A percentile compares a stretch with the other conserved stretches of the same genome.
These are phyloP conservation scores for Kwoniella europaea DNA, from an alignment of 768 basidiomycete genomes.

Conservation along the genomic window DNA sequence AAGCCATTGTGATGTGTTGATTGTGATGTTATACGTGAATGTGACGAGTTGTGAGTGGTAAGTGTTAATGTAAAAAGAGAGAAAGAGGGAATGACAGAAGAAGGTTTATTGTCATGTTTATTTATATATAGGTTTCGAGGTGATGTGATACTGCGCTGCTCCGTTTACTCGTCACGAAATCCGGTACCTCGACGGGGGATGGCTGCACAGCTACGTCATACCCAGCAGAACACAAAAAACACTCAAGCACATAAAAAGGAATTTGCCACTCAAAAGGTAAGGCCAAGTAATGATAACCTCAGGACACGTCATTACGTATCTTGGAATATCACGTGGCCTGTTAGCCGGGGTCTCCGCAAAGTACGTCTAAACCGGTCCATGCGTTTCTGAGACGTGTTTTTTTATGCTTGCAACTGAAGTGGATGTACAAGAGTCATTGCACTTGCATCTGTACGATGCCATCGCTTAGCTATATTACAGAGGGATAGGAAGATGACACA, in stretches of 20 bases:
- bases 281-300: background rate
- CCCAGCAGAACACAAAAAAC: background rate
- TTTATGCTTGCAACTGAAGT: background rate
- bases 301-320: slow-evolving; percentile 2
- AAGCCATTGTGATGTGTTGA: slow-evolving; percentile 39
- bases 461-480: background rate
- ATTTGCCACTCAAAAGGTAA: background rate
- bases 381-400: slow-evolving; percentile 10
- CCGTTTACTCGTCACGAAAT: background rate
- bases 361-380: slow-evolving; percentile 1
- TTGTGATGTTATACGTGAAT: background rate
- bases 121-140: too few relatives aligned
- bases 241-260: background rate
- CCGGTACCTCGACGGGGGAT: background rate
- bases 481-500: background rate
- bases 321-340: background rate
- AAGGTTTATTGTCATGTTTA: too few relatives aligned
- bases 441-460: too few relatives aligned
- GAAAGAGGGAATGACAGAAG: background rate
- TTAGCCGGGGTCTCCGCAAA: background rate
- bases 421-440: too few relatives aligned
- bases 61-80: background rate
- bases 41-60: background rate
- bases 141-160: too few relatives aligned
- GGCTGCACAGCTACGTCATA: slow-evolving; percentile 12